Base-by-base conservation (phyloP, 2,329 filamentous ascomycete genomes). In the Ambrosiella cleistominuta region DNA sequence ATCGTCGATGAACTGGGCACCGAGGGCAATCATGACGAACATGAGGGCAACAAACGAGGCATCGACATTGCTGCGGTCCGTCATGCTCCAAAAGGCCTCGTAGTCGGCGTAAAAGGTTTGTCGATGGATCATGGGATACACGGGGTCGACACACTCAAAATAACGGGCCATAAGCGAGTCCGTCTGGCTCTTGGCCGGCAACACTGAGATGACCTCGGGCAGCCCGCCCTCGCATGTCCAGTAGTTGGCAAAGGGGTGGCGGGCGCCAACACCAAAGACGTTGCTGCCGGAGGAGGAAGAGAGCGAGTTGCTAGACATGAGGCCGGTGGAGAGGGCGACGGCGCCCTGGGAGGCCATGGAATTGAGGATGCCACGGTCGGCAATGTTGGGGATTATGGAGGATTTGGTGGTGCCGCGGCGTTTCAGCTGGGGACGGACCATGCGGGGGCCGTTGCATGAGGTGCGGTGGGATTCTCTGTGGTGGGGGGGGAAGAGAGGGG, bases 161-260 rank as follows among this genome's bases (percentile, higher is more conserved):
- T 84, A 84, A 44, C 78, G 74, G 54, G 68, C 71, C 40, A 84
- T 68, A 11, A 90, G 72, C 44, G 86, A 82, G 63, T 90, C 85
- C 57, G 84, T 83, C 67, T 89, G 85, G 7, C 83, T 70, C 70
- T 87, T 89, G 59, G 83, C 83, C 0, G 86, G 86, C 11, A 91
- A 71, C 2, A 89, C 84, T 1, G 79, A 81, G 49, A 89, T 81
- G 6, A 89, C 85, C 68, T 91, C 86, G 7, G 80, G 74, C 15
- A 91, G 70, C 0, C 85, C 86, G 53, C 86, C 86, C 61, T 83
- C 78, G 65, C 83, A 87, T 2, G 85, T 90, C 86, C 86, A 91
- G 68, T 90, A 90, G 66, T 90, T 90, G 65, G 84, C 82, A 66
- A 89, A 89, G 0, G 85, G 85, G 66, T 88, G 85, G 66, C 88